phyloP scores from a whole-genome alignment of 2,329 filamentous ascomycete genomes.

The Botrytis squamosa region DNA sequence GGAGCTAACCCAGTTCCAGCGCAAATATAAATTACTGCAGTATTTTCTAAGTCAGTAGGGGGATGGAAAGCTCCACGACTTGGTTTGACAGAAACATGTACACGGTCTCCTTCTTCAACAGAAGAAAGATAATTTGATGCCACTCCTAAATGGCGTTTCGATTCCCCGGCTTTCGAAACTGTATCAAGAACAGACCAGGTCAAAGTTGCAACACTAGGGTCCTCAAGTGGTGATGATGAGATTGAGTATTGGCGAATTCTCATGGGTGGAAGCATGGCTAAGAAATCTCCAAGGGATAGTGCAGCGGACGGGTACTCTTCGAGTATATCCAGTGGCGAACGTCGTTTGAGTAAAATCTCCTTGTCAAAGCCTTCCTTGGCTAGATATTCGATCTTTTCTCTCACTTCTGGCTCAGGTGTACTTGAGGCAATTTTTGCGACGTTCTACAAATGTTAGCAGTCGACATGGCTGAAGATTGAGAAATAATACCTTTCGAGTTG shows the following conservation, averaged over 20 bases:
- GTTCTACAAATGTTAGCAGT: conserved; percentile 36
- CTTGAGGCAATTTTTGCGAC: conserved; percentile 50
- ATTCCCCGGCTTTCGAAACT: conserved; percentile 42
- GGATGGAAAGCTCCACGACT: conserved; percentile 40
- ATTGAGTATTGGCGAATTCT: conserved; percentile 78
- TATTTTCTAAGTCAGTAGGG: conserved; percentile 33
- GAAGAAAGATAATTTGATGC: conserved; percentile 49
- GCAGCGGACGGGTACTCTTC: conserved; percentile 59
- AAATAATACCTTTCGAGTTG: conserved; percentile 46
- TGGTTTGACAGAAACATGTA: conserved; percentile 43
- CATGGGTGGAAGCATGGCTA: conserved; percentile 74
- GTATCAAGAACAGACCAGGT: conserved; percentile 59
- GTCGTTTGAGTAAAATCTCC: conserved; percentile 47
- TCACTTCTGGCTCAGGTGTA: conserved; percentile 45
- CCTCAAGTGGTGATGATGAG: conserved; percentile 67
- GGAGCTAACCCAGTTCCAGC: conserved; percentile 40
- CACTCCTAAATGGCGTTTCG: conserved; percentile 45
- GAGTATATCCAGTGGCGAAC: conserved; percentile 68
- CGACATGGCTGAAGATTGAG: conserved; percentile 23
- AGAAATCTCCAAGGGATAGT: conserved; percentile 64
- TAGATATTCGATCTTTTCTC: conserved; percentile 44
- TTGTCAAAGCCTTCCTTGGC: conserved; percentile 37
- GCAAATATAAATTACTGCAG: conserved; percentile 38
- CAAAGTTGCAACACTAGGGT: conserved; percentile 63
- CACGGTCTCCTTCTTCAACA: conserved; percentile 42